Conservation (phyloP, 139 green algal species). For the Eudorina sp. region DNA sequence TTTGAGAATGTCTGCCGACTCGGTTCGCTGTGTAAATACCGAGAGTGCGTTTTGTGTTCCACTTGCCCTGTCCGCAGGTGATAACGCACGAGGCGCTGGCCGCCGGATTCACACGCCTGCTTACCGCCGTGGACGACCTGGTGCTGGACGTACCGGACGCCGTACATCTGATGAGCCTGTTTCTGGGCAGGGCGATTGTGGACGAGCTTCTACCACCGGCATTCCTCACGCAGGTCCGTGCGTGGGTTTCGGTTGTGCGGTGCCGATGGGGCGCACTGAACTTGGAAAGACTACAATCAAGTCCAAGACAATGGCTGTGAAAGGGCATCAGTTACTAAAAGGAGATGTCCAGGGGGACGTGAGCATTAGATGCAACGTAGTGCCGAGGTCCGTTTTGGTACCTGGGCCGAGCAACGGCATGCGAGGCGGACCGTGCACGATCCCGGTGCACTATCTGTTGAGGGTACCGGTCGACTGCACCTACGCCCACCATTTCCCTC, state of each 20-base stretch:
- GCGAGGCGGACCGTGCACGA: too few species aligned
- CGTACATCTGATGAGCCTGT: conserved; percentile 80
- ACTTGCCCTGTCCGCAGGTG: too few species aligned
- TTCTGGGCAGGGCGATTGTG: conserved; percentile 90
- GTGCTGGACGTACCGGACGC: conserved; percentile 92
- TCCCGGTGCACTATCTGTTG: too few species aligned
- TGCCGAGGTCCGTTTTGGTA: too few species aligned
- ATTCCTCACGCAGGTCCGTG: conserved; percentile 77
- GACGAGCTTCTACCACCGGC: conserved; percentile 93
- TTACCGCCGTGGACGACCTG: conserved; percentile 84
- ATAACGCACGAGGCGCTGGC: conserved; percentile 59
- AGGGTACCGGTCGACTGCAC: too few species aligned
- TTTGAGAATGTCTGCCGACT: too few species aligned
- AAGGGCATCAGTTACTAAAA: background rate
- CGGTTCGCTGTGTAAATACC: too few species aligned
- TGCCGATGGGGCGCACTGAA: background rate
- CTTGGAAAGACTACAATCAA: background rate
- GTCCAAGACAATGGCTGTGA: background rate
- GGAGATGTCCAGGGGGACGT: background rate
- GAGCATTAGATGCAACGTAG: background rate
- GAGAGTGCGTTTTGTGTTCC: too few species aligned
- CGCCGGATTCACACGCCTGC: conserved; percentile 80
- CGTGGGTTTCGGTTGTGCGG: background rate
- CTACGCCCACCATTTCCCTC: too few species aligned
- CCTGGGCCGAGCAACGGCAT: too few species aligned